Percentiles rank a stretch among this genome's conserved stretches.
Conservation (phyloP, 2,329 filamentous ascomycete species). For the Penicillium freii region DNA sequence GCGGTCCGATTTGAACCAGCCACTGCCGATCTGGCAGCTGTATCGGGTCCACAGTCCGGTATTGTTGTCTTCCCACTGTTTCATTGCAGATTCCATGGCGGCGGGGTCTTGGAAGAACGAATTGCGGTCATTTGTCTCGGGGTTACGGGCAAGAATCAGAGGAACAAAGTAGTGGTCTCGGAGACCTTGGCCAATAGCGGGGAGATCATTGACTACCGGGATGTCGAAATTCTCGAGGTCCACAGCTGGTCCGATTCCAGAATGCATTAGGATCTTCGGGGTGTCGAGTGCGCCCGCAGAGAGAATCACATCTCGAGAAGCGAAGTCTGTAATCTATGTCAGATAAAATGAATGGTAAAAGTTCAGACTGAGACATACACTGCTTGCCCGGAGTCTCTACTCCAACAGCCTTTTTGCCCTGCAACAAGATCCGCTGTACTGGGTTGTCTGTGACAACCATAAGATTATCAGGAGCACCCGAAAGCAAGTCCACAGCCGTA, state of each 20-base stretch:
- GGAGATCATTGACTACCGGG: constrained; percentile 39
- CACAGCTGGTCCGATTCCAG: constrained; percentile 48
- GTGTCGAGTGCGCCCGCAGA: constrained; percentile 41
- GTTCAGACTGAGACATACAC: constrained; percentile 33
- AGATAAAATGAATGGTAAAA: background rate
- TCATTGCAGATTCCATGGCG: constrained; percentile 47
- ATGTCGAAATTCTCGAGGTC: constrained; percentile 46
- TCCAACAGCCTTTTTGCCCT: constrained; percentile 47
- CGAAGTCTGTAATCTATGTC: constrained; percentile 23
- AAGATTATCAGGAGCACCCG: constrained; percentile 49
- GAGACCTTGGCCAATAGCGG: constrained; percentile 47
- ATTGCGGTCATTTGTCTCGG: constrained; percentile 45
- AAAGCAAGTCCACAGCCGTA: constrained; percentile 54
- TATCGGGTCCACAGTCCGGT: constrained; percentile 38
- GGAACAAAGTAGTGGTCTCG: constrained; percentile 44
- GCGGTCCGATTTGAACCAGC: constrained; percentile 45
- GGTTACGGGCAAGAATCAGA: constrained; percentile 40
- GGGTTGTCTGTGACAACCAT: constrained; percentile 51
- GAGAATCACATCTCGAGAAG: constrained; percentile 43
- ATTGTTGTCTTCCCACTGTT: constrained; percentile 49
- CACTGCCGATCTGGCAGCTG: constrained; percentile 31
- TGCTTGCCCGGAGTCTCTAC: constrained; percentile 44
- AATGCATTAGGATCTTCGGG: constrained; percentile 48
- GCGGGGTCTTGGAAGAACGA: constrained; percentile 47
- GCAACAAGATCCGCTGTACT: constrained; percentile 50